Base-by-base conservation (phyloP, 805 yeast genomes). In the Yarrowia phangngaensis region DNA sequence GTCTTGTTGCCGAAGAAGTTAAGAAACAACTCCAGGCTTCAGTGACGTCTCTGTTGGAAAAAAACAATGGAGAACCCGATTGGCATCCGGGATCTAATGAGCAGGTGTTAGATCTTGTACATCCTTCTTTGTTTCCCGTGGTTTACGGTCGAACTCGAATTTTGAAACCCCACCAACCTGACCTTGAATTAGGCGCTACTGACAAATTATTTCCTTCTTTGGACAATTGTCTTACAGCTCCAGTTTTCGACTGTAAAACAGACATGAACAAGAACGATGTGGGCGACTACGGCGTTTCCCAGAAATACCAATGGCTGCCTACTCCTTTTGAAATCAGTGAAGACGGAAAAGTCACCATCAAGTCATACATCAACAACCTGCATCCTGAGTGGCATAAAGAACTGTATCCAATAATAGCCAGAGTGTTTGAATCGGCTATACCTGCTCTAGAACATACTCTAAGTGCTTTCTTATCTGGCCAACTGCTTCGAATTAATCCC, bases 311-410 rank as follows among this genome's bases (percentile, higher is more conserved):
- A 55, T 69, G 72, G 73, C 52, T 69, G 7, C 72, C 73, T 6
- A 56, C 70, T 8, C 36, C 56, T 2, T 54, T 64, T 29, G 29
- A 50, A n/a, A 24, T 51, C 7, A 28, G 22, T 8, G 35, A 52
- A 3, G 50, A 51, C 6, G 54, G 54, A 3, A 51, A 48, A 8
- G 66, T 56, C 46, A 47, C 51, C 12, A 54, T 68, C 34, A 35
- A 30, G 3, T 68, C 73, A 2, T 70, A 69, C 53, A 70, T 70
- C 52, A 70, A 70, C 55, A 70, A 70, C 51, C 58, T 70, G 49
- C 69, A 70, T 38, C 72, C 73, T 12, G 41, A 51, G 1, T 53
- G 56, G 32, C 56, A 53, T 50, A 29, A 52, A 12, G 52, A 49
- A 1, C 53, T 70, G 19, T 70, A 70, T 53, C n/a, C 24, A 1